A percentile compares a stretch with the other conserved stretches of the same genome.
Evolutionary conservation across 176 grass and related monocot species (phyloP).

Genomic region (Avena sativa): DNA sequence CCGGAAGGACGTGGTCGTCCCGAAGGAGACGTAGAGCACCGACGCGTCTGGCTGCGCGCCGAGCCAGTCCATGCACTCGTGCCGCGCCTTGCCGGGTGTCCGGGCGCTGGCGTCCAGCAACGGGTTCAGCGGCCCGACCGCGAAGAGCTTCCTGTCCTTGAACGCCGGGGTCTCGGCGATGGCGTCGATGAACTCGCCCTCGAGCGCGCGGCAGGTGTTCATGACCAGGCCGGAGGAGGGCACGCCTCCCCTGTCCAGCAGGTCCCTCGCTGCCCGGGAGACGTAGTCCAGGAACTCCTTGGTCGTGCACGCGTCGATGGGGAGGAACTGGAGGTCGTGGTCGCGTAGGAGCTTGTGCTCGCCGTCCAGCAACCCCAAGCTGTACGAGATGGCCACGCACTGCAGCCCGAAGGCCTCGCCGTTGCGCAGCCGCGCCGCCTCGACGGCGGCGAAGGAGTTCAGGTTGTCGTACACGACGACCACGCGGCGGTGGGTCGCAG

Average conservation of each 20-base stretch:
- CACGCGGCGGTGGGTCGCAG: conserved; percentile 37
- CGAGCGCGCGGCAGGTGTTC: conserved; percentile 33
- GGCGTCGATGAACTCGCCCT: conserved; percentile 47
- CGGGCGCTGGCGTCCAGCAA: neutral
- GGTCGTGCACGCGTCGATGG: conserved; percentile 1
- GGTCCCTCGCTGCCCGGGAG: neutral
- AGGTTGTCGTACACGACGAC: conserved; percentile 53
- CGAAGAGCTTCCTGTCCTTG: conserved; percentile 44
- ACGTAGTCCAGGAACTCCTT: conserved; percentile 23
- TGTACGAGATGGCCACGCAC: conserved; percentile 26
- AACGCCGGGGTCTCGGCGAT: conserved; percentile 20
- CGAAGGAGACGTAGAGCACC: conserved; percentile 65
- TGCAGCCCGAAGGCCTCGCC: conserved; percentile 54
- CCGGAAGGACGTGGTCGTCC: conserved; percentile 40
- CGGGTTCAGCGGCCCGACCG: conserved; percentile 55
- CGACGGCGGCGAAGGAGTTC: conserved; percentile 26
- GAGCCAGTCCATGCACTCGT: conserved; percentile 55
- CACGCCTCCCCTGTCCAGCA: neutral
- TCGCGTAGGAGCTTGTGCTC: conserved; percentile 26
- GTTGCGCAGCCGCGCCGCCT: conserved; percentile 49
- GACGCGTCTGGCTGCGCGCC: conserved; percentile 44
- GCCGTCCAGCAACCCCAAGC: conserved; percentile 30
- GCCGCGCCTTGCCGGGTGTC: neutral
- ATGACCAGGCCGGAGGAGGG: neutral
- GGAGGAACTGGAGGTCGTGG: neutral